A percentile compares a stretch with the other conserved stretches of the same genome.
Conservation (phyloP, 305 asterid genomes). For the Fraxinus baroniana region DNA sequence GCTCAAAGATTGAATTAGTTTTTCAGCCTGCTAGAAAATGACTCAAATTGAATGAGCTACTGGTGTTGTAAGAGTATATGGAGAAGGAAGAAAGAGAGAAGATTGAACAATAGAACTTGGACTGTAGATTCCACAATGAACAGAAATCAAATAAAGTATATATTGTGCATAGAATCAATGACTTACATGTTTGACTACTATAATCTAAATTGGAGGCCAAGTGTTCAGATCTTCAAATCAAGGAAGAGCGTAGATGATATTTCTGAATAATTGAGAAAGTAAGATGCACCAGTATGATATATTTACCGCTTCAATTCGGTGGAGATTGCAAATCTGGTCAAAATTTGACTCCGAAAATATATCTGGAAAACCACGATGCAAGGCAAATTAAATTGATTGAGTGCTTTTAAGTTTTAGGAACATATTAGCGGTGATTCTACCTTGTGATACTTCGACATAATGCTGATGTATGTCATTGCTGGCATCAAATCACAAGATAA, state of each 20-base stretch:
- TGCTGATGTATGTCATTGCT: background rate
- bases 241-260: background rate
- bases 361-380: background rate
- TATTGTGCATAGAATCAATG: background rate
- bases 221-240: background rate
- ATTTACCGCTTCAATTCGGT: background rate
- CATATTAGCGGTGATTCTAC: background rate
- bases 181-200: background rate
- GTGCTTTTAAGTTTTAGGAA: background rate
- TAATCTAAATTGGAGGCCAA: background rate
- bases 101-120: background rate
- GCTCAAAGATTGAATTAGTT: background rate
- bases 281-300: background rate
- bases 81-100: background rate
- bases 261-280: background rate
- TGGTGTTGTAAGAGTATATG: background rate
- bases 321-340: background rate
- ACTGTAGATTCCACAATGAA: background rate
- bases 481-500: background rate
- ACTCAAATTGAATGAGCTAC: background rate
- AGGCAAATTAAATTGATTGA: background rate
- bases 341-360: background rate
- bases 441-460: background rate
- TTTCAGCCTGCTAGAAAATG: background rate
- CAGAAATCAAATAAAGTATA: background rate